Evolutionary conservation across 2,329 filamentous ascomycete genomes (phyloP).

Genomic region (Xylaria sp.): DNA sequence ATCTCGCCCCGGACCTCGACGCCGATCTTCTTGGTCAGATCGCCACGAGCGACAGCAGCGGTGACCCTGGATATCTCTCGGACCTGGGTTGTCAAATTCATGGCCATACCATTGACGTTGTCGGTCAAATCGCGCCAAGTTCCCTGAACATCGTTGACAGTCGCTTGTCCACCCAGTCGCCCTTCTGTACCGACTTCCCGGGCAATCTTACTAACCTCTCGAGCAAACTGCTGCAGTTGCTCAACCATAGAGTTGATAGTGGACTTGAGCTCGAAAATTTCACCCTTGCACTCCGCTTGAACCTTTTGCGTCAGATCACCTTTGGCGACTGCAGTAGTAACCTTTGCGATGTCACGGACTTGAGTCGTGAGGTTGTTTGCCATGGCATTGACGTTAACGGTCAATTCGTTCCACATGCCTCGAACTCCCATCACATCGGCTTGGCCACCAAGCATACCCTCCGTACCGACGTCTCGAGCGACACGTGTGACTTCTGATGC

Average conservation of each 20-base stretch:
- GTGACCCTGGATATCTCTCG: constrained; percentile 97
- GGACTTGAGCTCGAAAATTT: constrained; percentile 93
- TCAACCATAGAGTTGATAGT: constrained; percentile 99
- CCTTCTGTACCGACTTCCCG: constrained; percentile 97
- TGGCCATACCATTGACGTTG: constrained; percentile 98
- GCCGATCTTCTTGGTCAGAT: constrained; percentile 95
- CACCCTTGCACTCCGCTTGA: constrained; percentile 89
- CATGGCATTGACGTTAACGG: constrained; percentile 88
- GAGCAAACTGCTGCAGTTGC: constrained; percentile 94
- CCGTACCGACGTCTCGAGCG: constrained; percentile 83
- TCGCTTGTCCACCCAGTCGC: constrained; percentile 91
- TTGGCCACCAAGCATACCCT: constrained; percentile 83
- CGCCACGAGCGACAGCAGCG: constrained; percentile 91
- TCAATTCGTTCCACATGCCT: constrained; percentile 90
- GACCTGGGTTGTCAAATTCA: constrained; percentile 97
- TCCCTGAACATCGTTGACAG: constrained; percentile 94
- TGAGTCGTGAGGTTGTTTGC: constrained; percentile 87
- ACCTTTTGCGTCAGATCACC: constrained; percentile 98
- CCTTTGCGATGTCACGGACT: constrained; percentile 93
- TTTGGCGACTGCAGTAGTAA: constrained; percentile 76
- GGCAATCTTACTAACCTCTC: constrained; percentile 95
- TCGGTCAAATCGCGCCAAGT: constrained; percentile 97
- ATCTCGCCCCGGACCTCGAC: constrained; percentile 96
- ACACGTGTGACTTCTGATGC: constrained; percentile 86
- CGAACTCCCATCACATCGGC: constrained; percentile 85